Evolutionary conservation across 495 filamentous ascomycete genomes (phyloP), one percentile per base, ranked within the genome.

Genomic region (Venustampulla echinocandica): DNA sequence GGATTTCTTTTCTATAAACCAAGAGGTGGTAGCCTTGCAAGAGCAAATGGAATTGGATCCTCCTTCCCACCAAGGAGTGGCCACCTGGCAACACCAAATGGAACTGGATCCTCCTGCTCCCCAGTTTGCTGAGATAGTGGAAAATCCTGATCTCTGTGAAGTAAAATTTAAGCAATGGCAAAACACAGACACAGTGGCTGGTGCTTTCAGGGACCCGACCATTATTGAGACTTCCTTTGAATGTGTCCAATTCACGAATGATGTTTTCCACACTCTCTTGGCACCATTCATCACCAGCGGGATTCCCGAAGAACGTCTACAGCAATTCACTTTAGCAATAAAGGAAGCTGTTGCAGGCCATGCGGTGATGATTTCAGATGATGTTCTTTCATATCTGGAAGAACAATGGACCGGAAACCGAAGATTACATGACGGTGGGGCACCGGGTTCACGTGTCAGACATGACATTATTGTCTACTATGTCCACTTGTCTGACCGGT

Each of bases 191-290:
- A 41, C 15, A 6, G 21, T 41, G 38, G 38, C 11, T 20, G 38
- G 21, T 41, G 21, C 38, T 22, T 41, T 41, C 38, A 18, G 38
- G 38, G 13, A 18, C 19, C 38, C 11, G 14, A 18, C 11, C 38
- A 41, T 41, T 20, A 22, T 41, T 41, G 38, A 41, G 19, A 41
- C 38, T 20, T 41, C 5, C 19, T 41, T 41, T 41, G 38, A 20
- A 22, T 41, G 38, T 22, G 10, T 41, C 6, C 11, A 24, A 20
- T 22, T 41, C 19, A 22, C 11, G 19, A 22, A 22, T 20, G 38
- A 41, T 41, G 19, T 22, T 24, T 41, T 19, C 38, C 19, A 13
- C 27, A 30, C 6, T 9, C 19, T 9, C 10, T 19, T 24, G 10
- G 38, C 19, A 18, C 38, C 38, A 22, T 18, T 10, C 21, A 18